phyloP scores from a whole-genome alignment of 1,139 yeast species.

The Ogataea hybrid region DNA sequence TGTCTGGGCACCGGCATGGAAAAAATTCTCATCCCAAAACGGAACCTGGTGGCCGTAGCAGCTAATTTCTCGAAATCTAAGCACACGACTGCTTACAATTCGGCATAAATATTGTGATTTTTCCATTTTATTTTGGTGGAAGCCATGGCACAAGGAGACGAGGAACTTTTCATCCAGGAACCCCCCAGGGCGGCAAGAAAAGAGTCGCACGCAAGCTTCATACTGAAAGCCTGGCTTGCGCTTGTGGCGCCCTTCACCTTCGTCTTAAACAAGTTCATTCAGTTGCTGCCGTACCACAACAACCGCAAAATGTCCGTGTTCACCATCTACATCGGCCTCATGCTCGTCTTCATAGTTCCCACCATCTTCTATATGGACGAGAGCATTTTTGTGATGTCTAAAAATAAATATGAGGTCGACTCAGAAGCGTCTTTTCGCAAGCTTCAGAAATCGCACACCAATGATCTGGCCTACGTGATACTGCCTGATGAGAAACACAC shows the following conservation, averaged over 20 bases:
- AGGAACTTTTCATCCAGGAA: not conserved
- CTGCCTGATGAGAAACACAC: slow-evolving; percentile 15
- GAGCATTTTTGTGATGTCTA: slow-evolving; percentile 9
- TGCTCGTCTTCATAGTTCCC: slow-evolving; percentile 17
- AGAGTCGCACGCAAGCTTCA: not conserved
- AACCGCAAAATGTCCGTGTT: slow-evolving; percentile 14
- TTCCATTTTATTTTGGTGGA: not conserved
- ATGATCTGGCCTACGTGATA: slow-evolving; percentile 13
- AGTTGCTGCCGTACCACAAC: slow-evolving; percentile 4
- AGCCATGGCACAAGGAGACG: not conserved
- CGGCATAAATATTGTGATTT: not conserved
- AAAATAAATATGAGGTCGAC: slow-evolving; percentile 13
- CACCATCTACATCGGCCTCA: slow-evolving; percentile 12
- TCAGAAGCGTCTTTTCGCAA: slow-evolving; percentile 12
- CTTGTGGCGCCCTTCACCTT: slow-evolving; percentile 9
- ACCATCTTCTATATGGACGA: slow-evolving; percentile 18
- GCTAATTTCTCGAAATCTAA: not conserved
- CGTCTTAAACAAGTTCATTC: slow-evolving; percentile 4
- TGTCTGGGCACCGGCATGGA: not conserved
- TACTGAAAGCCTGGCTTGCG: slow-evolving; percentile 1
- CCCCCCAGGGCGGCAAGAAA: not conserved
- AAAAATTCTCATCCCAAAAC: not conserved
- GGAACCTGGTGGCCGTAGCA: not conserved
- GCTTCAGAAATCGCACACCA: slow-evolving; percentile 13
- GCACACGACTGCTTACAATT: not conserved